Base-by-base conservation (phyloP, 169 alveolate genomes). In the Neospora caninum region DNA sequence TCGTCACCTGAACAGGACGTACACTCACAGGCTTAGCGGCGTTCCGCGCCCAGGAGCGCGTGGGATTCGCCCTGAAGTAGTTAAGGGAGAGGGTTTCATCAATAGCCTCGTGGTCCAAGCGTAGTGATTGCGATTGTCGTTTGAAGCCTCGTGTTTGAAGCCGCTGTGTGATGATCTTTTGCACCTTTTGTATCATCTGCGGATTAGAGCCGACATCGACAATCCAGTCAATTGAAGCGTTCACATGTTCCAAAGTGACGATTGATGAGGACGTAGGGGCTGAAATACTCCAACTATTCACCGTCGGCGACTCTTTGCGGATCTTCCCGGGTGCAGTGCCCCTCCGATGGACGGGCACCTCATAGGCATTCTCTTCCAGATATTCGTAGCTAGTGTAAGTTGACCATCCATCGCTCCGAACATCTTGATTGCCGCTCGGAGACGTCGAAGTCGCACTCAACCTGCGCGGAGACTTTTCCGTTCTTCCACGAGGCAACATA, bases 171-270 rank as follows among this genome's bases (percentile, higher is more conserved):
- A 64, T 29, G 9, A 64, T 0, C 25, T 82, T 69, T 27, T 36
- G 54, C 31, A 49, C 89, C 36, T 39, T 42, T n/a, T 42, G 34
- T 41, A 82, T 39, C 36, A 82, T 16, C 27, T 82, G 25, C 22
- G 58, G 89, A 82, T 82, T 45, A 22, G 67, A 42, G 38, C 89
- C 67, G 36, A 43, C 89, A 10, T 82, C 31, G 31, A 82, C 67
- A 82, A 82, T 82, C 89, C 89, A 82, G 69, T 82, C 89, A 43
- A 82, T 82, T 16, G 89, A 82, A n/a, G 89, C 89, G 54, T 82
- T 42, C 42, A 82, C 67, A 43, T 82, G 39, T 25, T 1, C 67
- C 6, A 82, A 31, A 41, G 89, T 82, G 67, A 45, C 41, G 43
- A 78, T 6, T 20, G 45, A 10, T 27, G 87, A 39, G 43, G 87